These are phyloP conservation scores for Leccinum pachyderme DNA, from an alignment of 1,284 basidiomycete species.

Conservation along the genomic window DNA sequence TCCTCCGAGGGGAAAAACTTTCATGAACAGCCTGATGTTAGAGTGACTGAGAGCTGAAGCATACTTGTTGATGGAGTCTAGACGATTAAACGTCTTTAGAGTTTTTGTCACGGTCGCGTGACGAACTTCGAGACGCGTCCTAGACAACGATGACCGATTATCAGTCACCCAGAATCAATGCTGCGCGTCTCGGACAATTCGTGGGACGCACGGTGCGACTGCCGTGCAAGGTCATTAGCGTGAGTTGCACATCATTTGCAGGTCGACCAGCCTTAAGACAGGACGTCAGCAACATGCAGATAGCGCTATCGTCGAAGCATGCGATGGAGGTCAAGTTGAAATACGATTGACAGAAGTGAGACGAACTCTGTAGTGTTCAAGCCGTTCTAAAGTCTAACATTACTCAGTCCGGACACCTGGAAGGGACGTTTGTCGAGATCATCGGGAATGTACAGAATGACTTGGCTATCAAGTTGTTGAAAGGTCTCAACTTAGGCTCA, in stretches of 20 bases:
- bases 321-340: slow-evolving; percentile 71
- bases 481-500: slow-evolving; percentile 59
- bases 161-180: slow-evolving; percentile 64
- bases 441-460: slow-evolving; percentile 67
- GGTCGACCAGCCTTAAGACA: slow-evolving; percentile 1
- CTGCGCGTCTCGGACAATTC: slow-evolving; percentile 54
- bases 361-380: background rate
- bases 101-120: too few relatives aligned
- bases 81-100: too few relatives aligned
- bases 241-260: slow-evolving; percentile 24
- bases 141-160: slow-evolving; percentile 32
- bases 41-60: too few relatives aligned
- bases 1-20: too few relatives aligned
- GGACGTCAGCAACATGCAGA: slow-evolving; percentile 51
- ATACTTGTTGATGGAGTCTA: too few relatives aligned
- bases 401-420: slow-evolving; percentile 47
- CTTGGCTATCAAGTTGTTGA: slow-evolving; percentile 61
- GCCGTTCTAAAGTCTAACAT: background rate
- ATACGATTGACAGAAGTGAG: slow-evolving; percentile 52
- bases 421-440: slow-evolving; percentile 68
- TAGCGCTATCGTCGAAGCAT: slow-evolving; percentile 60
- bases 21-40: too few relatives aligned
- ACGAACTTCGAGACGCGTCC: slow-evolving; percentile 6
- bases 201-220: slow-evolving; percentile 66
- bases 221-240: slow-evolving; percentile 67